Evolutionary conservation across 768 basidiomycete genomes (phyloP).

Genomic region (Mycena olivaceomarginata): DNA sequence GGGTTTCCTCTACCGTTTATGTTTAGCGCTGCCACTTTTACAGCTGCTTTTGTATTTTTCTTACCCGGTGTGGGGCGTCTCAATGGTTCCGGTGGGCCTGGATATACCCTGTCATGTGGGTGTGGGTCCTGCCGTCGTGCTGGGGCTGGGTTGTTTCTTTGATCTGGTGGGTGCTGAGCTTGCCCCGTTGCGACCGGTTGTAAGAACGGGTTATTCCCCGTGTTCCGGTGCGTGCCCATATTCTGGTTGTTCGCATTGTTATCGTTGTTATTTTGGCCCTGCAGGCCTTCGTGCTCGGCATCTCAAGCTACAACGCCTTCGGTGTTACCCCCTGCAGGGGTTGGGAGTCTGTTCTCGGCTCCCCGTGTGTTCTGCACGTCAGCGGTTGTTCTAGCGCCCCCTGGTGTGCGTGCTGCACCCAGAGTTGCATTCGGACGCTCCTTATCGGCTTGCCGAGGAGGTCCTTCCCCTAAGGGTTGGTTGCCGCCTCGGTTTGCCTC

Average conservation of each 20-base stretch:
- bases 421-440: slow-evolving; percentile 13
- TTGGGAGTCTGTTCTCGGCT: background rate
- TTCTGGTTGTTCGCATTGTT: too few species aligned
- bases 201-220: too few species aligned
- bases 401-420: slow-evolving; percentile 14
- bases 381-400: slow-evolving; percentile 4
- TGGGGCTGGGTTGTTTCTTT: background rate
- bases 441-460: slow-evolving; percentile 4
- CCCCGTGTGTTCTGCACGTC: slow-evolving; percentile 16
- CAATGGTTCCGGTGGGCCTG: background rate
- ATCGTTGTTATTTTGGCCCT: too few species aligned
- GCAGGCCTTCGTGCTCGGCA: too few species aligned
- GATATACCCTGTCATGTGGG: background rate
- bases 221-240: too few species aligned
- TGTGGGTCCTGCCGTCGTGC: background rate
- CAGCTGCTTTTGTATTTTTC: slow-evolving; percentile 34
- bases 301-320: background rate
- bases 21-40: slow-evolving; percentile 35
- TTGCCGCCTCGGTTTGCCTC: slow-evolving; percentile 20
- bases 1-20: slow-evolving; percentile 28
- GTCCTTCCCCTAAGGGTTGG: too few species aligned
- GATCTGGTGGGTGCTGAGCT: background rate
- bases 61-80: background rate
- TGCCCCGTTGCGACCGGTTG: too few species aligned
- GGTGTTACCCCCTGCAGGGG: background rate